Conservation (phyloP, 192 early-diverging fungal genomes). For the Chytriomyces sp. region DNA sequence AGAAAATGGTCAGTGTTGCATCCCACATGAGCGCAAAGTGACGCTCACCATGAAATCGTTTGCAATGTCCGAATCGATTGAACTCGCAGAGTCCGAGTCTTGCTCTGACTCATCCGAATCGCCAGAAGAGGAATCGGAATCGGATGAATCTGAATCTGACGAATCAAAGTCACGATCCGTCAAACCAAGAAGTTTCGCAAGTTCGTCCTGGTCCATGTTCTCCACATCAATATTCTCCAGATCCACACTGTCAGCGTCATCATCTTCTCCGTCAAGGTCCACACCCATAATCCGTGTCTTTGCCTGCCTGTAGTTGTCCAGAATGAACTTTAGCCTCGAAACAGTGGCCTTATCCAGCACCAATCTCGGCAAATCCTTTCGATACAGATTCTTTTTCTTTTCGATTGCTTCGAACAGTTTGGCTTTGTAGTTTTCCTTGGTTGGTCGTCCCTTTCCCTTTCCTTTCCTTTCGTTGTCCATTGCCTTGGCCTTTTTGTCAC, state of each 20-base stretch:
- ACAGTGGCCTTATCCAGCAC: conserved; percentile 4
- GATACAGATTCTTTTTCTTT: too few species aligned
- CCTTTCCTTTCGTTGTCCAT: too few species aligned
- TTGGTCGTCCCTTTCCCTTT: too few species aligned
- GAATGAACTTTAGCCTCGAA: conserved; percentile 13
- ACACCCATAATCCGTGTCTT: conserved; percentile 1
- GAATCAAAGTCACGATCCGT: conserved; percentile 32
- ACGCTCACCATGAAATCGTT: not conserved
- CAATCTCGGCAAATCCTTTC: too few species aligned
- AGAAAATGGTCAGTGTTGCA: conserved; percentile 9
- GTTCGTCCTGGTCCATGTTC: not conserved
- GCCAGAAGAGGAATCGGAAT: conserved; percentile 6
- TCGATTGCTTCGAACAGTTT: too few species aligned
- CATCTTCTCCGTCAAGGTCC: conserved; percentile 1
- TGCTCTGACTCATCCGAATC: not conserved
- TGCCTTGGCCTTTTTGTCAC: too few species aligned
- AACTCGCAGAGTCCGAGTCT: too few species aligned
- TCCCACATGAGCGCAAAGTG: too few species aligned
- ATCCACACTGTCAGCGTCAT: conserved; percentile 9
- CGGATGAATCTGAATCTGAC: conserved; percentile 10
- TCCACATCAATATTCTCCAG: not conserved
- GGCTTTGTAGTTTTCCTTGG: too few species aligned
- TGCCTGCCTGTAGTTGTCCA: conserved; percentile 32
- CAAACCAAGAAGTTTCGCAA: conserved; percentile 2
- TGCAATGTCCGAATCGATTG: not conserved